A percentile compares a stretch with the other conserved stretches of the same genome.
These are phyloP conservation scores for Alnus rubra DNA, from an alignment of 306 rosid genomes.

Conservation along the genomic window DNA sequence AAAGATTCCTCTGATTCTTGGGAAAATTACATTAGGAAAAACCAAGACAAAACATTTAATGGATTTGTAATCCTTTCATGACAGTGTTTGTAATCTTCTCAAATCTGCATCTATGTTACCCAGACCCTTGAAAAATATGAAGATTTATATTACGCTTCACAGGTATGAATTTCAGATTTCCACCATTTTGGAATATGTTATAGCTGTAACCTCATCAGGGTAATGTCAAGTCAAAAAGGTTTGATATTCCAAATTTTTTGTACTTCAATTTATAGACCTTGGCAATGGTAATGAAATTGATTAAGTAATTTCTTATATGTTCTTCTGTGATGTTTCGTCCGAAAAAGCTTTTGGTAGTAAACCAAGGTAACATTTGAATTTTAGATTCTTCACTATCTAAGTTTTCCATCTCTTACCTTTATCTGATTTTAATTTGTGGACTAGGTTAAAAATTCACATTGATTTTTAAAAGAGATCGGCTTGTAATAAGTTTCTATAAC, in stretches of 20 bases:
- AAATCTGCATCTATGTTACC: not conserved
- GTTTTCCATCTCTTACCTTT: not conserved
- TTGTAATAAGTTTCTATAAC: not conserved
- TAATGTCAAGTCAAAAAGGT: not conserved
- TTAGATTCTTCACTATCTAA: not conserved
- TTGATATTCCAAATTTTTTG: not conserved
- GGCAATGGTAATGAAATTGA: not conserved
- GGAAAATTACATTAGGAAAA: not conserved
- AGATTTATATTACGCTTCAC: not conserved
- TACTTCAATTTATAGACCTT: not conserved
- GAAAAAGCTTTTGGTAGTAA: not conserved
- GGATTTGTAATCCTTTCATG: not conserved
- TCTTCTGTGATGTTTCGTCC: not conserved
- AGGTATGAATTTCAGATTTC: not conserved
- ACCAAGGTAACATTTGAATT: not conserved
- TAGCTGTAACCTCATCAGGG: not conserved
- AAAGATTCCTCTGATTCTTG: not conserved
- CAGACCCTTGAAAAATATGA: too few relatives aligned
- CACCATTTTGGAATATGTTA: not conserved
- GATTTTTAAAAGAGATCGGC: not conserved
- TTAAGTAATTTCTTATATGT: not conserved
- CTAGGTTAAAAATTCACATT: not conserved
- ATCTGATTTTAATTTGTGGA: not conserved
- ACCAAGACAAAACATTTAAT: not conserved
- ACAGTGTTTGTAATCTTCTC: not conserved